phyloP scores from a whole-genome alignment of 306 rosid genomes.

The Rubus idaeus region DNA sequence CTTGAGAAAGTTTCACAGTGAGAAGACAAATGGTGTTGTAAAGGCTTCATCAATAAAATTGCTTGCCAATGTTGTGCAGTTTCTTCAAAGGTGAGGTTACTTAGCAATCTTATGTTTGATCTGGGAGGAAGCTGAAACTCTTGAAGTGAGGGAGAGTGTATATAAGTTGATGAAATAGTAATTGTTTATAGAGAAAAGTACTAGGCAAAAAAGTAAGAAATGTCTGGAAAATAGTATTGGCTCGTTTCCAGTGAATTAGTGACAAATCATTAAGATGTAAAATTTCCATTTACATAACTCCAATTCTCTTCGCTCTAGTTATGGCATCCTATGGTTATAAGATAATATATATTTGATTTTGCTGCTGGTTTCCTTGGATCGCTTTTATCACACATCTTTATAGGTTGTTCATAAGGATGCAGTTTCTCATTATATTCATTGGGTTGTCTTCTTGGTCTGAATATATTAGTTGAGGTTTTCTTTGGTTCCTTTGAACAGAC shows the following conservation, averaged over 20 bases:
- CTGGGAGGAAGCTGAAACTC: neutral
- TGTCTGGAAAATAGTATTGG: neutral
- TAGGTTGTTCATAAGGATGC: neutral
- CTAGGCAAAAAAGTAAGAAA: neutral
- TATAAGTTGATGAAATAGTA: neutral
- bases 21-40: slow-evolving; percentile 62
- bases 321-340: neutral
- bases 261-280: neutral
- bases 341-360: neutral
- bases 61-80: slow-evolving; percentile 61
- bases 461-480: neutral
- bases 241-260: neutral
- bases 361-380: neutral
- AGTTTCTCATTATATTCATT: neutral
- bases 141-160: neutral
- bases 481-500: slow-evolving; percentile 40
- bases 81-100: slow-evolving; percentile 70
- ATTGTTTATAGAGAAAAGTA: neutral
- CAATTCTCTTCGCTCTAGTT: neutral
- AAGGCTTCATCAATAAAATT: slow-evolving; percentile 50
- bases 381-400: neutral
- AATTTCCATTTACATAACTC: neutral
- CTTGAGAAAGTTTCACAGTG: slow-evolving; percentile 53
- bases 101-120: neutral
- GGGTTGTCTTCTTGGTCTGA: neutral